These are phyloP conservation scores for Westerdykella aurantiaca DNA, from an alignment of 2,329 filamentous ascomycete species.

Conservation along the genomic window DNA sequence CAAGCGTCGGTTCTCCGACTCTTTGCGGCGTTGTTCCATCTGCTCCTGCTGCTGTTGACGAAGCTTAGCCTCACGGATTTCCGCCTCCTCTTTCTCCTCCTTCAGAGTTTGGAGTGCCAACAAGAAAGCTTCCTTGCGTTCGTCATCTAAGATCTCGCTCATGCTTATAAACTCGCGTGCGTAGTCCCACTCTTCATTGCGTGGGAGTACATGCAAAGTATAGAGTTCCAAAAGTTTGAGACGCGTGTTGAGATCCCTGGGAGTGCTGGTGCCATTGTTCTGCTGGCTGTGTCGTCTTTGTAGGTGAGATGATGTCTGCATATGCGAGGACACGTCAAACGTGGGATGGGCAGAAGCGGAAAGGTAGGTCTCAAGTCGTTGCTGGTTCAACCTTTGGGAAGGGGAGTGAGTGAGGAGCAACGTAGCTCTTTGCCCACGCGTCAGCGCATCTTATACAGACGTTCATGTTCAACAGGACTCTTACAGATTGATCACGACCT, in stretches of 20 bases:
- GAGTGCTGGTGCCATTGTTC: conserved; percentile 67
- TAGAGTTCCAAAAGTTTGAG: conserved; percentile 94
- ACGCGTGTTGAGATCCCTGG: conserved; percentile 73
- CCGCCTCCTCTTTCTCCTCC: conserved; percentile 74
- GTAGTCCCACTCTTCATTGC: conserved; percentile 95
- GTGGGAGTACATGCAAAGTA: conserved; percentile 85
- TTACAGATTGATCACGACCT: conserved; percentile 86
- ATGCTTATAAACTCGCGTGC: conserved; percentile 83
- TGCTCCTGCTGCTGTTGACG: conserved; percentile 56
- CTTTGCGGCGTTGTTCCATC: conserved; percentile 45
- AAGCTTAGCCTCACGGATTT: conserved; percentile 57
- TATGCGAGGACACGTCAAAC: conserved; percentile 63
- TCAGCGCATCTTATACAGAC: not conserved
- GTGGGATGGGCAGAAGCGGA: conserved; percentile 68
- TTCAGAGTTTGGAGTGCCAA: conserved; percentile 77
- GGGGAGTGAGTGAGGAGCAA: conserved; percentile 85
- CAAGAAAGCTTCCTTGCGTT: conserved; percentile 81
- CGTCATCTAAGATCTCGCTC: conserved; percentile 84
- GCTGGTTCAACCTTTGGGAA: conserved; percentile 77
- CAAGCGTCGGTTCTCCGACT: conserved; percentile 32
- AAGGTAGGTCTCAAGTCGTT: conserved; percentile 81
- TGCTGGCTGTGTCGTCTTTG: conserved; percentile 28
- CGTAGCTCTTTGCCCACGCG: conserved; percentile 59
- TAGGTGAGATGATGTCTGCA: conserved; percentile 44
- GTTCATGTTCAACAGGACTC: conserved; percentile 22